Evolutionary conservation across 805 yeast genomes (phyloP).

Genomic region (Debaryomyces castellii): DNA sequence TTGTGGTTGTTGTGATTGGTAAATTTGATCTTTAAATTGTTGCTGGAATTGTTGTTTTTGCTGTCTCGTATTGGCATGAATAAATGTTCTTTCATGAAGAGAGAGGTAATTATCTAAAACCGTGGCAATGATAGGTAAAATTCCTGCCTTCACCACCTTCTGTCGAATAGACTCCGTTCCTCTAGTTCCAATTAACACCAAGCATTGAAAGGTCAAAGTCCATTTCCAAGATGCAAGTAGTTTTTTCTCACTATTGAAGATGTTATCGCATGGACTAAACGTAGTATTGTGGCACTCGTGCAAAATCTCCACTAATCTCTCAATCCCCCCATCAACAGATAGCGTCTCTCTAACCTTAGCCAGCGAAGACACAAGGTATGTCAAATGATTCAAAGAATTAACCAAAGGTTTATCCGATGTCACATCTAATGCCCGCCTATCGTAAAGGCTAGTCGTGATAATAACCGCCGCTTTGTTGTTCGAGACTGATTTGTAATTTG

Average conservation of each 20-base stretch:
- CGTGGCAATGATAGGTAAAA: constrained; percentile 87
- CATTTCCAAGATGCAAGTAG: constrained; percentile 92
- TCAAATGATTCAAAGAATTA: constrained; percentile 85
- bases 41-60: constrained; percentile 4
- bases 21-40: constrained; percentile 4
- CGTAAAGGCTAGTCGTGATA: constrained; percentile 85
- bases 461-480: constrained; percentile 90
- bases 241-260: constrained; percentile 38
- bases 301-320: constrained; percentile 78
- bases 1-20: constrained; percentile 14
- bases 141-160: constrained; percentile 88
- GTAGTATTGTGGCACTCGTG: constrained; percentile 66
- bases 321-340: constrained; percentile 88
- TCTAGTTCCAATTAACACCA: constrained; percentile 87
- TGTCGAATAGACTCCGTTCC: constrained; percentile 86
- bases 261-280: constrained; percentile 26
- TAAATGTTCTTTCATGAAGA: constrained; percentile 38
- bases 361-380: constrained; percentile 81
- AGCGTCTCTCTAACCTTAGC: constrained; percentile 89
- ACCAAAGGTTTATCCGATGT: constrained; percentile 88
- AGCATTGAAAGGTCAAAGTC: constrained; percentile 91
- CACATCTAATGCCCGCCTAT: constrained; percentile 88
- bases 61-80: constrained; percentile 26
- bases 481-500: constrained; percentile 76
- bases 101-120: constrained; percentile 81